Percentiles rank a stretch among this genome's conserved stretches.
Conservation (phyloP, 2,329 filamentous ascomycete species). For the Pseudocercospora cruenta region DNA sequence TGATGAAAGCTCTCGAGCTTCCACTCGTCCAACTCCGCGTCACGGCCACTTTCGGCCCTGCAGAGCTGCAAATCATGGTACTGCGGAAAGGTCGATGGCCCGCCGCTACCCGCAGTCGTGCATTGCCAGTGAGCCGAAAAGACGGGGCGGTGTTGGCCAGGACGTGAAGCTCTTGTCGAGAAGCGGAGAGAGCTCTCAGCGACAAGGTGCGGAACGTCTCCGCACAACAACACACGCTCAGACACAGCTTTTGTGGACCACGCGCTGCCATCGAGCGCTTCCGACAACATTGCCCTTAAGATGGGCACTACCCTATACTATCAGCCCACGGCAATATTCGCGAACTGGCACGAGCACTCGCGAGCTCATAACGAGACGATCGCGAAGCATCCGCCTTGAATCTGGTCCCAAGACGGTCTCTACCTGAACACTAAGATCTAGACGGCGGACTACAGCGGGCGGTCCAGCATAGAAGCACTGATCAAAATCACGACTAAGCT, state of each 20-base stretch:
- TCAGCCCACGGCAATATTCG: background rate
- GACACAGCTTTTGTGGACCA: background rate
- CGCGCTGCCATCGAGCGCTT: background rate
- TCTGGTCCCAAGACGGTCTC: background rate
- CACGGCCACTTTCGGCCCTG: background rate
- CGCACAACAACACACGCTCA: background rate
- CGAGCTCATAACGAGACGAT: background rate
- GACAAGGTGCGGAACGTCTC: background rate
- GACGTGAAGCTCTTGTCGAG: background rate
- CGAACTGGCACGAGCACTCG: background rate
- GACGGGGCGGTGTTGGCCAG: too few relatives aligned
- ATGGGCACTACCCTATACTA: background rate
- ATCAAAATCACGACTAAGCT: background rate
- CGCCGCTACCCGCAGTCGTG: background rate
- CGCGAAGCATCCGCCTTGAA: background rate
- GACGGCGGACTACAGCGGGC: background rate
- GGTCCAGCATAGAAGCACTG: too few relatives aligned
- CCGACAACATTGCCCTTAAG: background rate
- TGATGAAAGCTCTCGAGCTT: background rate
- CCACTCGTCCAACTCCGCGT: background rate
- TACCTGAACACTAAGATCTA: background rate
- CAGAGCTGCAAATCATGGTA: background rate
- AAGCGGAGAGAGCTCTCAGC: slow-evolving; percentile 2
- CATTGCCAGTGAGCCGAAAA: background rate
- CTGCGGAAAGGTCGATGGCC: background rate